These are phyloP conservation scores for Talaromyces rugulosus DNA, from an alignment of 2,329 filamentous ascomycete genomes.

Conservation along the genomic window DNA sequence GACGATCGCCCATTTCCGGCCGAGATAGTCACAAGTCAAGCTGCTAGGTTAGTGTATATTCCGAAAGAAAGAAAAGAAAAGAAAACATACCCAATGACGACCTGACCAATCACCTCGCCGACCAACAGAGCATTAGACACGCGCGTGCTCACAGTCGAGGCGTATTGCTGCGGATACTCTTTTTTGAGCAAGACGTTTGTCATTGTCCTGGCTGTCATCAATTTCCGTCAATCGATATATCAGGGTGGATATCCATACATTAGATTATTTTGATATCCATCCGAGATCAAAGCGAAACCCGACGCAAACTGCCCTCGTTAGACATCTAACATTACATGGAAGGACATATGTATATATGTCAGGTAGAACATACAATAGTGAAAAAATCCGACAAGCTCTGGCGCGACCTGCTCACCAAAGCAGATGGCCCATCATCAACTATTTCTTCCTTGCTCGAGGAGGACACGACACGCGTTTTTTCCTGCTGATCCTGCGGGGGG, in stretches of 20 bases:
- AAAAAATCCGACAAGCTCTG: conserved; percentile 25
- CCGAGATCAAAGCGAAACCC: conserved; percentile 27
- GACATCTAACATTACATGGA: too few relatives aligned
- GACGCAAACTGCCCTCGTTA: conserved; percentile 19
- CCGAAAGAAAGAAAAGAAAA: background rate
- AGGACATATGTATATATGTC: too few relatives aligned
- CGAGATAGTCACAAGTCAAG: conserved; percentile 43
- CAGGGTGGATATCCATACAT: too few relatives aligned
- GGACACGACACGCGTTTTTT: background rate
- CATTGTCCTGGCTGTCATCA: conserved; percentile 21
- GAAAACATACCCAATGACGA: conserved; percentile 22
- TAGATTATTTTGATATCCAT: conserved; percentile 29
- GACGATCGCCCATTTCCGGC: conserved; percentile 44
- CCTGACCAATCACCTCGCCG: conserved; percentile 24
- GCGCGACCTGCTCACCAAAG: conserved; percentile 16
- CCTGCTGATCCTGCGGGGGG: background rate
- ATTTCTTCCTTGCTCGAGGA: background rate
- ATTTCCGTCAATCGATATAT: background rate
- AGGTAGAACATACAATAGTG: conserved; percentile 19
- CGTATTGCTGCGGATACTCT: conserved; percentile 23
- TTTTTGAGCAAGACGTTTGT: conserved; percentile 25
- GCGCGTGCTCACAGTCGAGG: conserved; percentile 23
- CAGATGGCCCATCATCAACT: conserved; percentile 10
- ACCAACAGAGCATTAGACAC: conserved; percentile 26
- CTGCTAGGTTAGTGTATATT: conserved; percentile 8